A percentile compares a stretch with the other conserved stretches of the same genome.
Conservation (phyloP, 805 yeast genomes). For the Yarrowia hollandica region DNA sequence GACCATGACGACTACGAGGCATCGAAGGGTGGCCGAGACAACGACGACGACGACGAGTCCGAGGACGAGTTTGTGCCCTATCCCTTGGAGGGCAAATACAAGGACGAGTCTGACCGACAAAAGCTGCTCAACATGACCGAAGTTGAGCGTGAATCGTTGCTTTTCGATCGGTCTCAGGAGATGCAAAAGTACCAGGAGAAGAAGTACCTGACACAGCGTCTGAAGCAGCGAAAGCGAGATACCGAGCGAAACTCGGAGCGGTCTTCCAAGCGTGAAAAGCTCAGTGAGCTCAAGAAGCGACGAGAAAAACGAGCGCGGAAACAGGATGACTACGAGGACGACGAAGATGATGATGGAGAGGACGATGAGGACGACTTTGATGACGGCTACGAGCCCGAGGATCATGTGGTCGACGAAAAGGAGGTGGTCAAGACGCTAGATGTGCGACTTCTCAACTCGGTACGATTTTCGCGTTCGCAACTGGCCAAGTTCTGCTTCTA, state of each 20-base stretch:
- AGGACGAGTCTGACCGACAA: conserved; percentile 73
- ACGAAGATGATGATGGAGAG: conserved; percentile 43
- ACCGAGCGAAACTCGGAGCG: conserved; percentile 37
- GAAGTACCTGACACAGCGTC: conserved; percentile 78
- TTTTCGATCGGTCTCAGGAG: conserved; percentile 90
- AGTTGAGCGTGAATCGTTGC: conserved; percentile 84
- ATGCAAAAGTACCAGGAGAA: conserved; percentile 86
- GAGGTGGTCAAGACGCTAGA: conserved; percentile 47
- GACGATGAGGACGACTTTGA: conserved; percentile 45
- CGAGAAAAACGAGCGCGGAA: conserved; percentile 55
- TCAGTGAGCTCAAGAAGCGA: conserved; percentile 72
- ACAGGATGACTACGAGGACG: conserved; percentile 24
- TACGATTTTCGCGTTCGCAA: conserved; percentile 75
- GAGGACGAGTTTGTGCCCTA: conserved; percentile 56
- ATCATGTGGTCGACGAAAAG: conserved; percentile 45
- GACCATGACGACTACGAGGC: conserved; percentile 35
- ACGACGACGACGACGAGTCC: conserved; percentile 43
- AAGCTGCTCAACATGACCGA: conserved; percentile 74
- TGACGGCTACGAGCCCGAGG: conserved; percentile 53
- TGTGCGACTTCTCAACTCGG: conserved; percentile 65
- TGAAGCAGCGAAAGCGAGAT: conserved; percentile 45
- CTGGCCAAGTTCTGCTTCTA: conserved; percentile 75
- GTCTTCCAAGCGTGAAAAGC: conserved; percentile 47
- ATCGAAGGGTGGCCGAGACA: too few species aligned
- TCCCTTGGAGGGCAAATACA: conserved; percentile 90